These are phyloP conservation scores for Bifiguratus adelaidae DNA, from an alignment of 192 early-diverging fungal species.

Conservation along the genomic window DNA sequence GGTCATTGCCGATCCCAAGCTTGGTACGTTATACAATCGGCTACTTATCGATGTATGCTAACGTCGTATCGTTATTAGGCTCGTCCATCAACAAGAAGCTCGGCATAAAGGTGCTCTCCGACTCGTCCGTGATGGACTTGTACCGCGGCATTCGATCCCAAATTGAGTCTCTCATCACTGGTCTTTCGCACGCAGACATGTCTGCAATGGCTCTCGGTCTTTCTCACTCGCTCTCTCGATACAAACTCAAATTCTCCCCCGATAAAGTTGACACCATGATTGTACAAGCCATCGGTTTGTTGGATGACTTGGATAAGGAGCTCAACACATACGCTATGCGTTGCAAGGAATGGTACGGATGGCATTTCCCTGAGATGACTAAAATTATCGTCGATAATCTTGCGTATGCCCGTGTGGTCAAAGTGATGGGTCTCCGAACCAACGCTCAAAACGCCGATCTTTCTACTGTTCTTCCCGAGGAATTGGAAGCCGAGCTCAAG, in stretches of 20 bases:
- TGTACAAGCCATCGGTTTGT: conserved; percentile 92
- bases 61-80: conserved; percentile 14
- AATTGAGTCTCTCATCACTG: conserved; percentile 82
- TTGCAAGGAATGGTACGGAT: conserved; percentile 99
- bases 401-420: conserved; percentile 83
- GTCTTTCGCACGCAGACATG: conserved; percentile 80
- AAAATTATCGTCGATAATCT: conserved; percentile 94
- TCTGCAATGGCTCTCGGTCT: conserved; percentile 95
- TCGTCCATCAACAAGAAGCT: conserved; percentile 80
- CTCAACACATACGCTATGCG: conserved; percentile 95
- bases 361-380: conserved; percentile 99
- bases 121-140: conserved; percentile 80
- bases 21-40: conserved; percentile 55
- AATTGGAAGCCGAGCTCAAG: conserved; percentile 86
- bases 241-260: conserved; percentile 99
- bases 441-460: conserved; percentile 72
- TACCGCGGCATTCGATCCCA: conserved; percentile 95
- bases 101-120: conserved; percentile 72
- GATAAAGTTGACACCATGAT: conserved; percentile 99
- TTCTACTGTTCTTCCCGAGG: conserved; percentile 78
- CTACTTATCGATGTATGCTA: not conserved
- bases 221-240: conserved; percentile 96
- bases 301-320: conserved; percentile 99
- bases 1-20: conserved; percentile 88
- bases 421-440: conserved; percentile 85